Evolutionary conservation across 257 asterid species (phyloP), one percentile per base, ranked within the genome.

Genomic region (Forsythia suspensa): DNA sequence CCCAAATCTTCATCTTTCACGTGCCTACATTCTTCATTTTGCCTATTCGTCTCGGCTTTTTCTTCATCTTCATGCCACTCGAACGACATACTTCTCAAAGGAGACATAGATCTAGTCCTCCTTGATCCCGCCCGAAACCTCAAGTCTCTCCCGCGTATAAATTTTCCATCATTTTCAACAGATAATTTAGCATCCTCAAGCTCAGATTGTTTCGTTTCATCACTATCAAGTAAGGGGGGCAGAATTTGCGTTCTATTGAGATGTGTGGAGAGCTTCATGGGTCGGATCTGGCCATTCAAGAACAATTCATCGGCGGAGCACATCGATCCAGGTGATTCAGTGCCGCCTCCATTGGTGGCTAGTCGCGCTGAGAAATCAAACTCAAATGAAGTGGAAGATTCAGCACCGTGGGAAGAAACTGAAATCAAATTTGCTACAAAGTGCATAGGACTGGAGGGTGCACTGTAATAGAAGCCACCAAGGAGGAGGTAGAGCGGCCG

Each of bases 21-120:
- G 39, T 36, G 37, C 4, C 70, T 21, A 40, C 69, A 8, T 42
- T 76, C 76, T 36, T 41, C 75, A 43, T 74, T 38, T 38, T 78
- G 12, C 46, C 57, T 43, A 24, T 71, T 61, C 52, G 67, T 74
- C 63, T 79, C 80, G 29, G 75, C 69, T 5, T 71, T 68, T 37
- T 40, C 24, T 18, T 61, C 16, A 1, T 51, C 59, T 51, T 78
- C 85, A 2, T 79, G 80, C 92, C 90, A 84, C 52, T 80, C 85
- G 6, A 76, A 89, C 77, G 97, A 65, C 74, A 87, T 41, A 51
- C 89, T 85, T 4, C 92, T 75, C 5, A 86, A 78, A 0, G 98
- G 98, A 18, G 98, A 93, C 96, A 92, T 88, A 80, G 98, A 92
- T 94, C 97, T 91, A 77, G 97, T 87, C 83, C 97, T 84, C 61